Evolutionary conservation across 1,139 yeast genomes (phyloP).

Genomic region (Meyerozyma athensensis): DNA sequence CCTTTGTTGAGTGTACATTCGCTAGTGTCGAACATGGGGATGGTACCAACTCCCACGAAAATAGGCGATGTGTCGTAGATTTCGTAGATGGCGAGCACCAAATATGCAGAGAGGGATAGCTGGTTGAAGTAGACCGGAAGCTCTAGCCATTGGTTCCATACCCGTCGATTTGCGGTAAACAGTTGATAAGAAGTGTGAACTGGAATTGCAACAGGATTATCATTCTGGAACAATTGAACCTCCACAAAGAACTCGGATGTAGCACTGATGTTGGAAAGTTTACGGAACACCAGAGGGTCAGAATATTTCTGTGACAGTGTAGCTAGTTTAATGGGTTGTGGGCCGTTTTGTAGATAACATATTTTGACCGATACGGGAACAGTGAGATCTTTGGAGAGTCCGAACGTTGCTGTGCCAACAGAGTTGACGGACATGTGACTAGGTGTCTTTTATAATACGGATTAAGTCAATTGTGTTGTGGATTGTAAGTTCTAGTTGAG

Average conservation of each 20-base stretch:
- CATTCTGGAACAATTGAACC: slow-evolving; percentile 54
- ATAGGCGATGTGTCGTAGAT: slow-evolving; percentile 47
- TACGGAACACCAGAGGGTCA: slow-evolving; percentile 48
- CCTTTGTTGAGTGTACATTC: slow-evolving; percentile 39
- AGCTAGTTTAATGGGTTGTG: slow-evolving; percentile 10
- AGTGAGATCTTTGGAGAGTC: slow-evolving; percentile 68
- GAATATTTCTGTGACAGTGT: slow-evolving; percentile 46
- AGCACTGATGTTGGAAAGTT: slow-evolving; percentile 45
- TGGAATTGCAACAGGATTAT: slow-evolving; percentile 63
- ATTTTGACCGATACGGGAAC: slow-evolving; percentile 42
- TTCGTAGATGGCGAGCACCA: slow-evolving; percentile 66
- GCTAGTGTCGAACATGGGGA: slow-evolving; percentile 54
- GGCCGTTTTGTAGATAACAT: slow-evolving; percentile 4
- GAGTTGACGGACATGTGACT: background rate
- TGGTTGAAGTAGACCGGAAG: slow-evolving; percentile 71
- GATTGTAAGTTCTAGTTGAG: no score
- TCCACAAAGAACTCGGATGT: slow-evolving; percentile 62
- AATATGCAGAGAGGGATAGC: slow-evolving; percentile 54
- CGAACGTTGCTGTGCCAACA: slow-evolving; percentile 47
- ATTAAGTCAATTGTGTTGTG: no score
- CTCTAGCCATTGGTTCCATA: slow-evolving; percentile 56
- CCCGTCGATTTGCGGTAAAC: slow-evolving; percentile 42
- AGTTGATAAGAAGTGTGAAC: slow-evolving; percentile 61
- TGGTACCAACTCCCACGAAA: slow-evolving; percentile 55
- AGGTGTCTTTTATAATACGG: no score